Conservation (phyloP, 148 eudicot species). For the Spergularia bocconei region DNA sequence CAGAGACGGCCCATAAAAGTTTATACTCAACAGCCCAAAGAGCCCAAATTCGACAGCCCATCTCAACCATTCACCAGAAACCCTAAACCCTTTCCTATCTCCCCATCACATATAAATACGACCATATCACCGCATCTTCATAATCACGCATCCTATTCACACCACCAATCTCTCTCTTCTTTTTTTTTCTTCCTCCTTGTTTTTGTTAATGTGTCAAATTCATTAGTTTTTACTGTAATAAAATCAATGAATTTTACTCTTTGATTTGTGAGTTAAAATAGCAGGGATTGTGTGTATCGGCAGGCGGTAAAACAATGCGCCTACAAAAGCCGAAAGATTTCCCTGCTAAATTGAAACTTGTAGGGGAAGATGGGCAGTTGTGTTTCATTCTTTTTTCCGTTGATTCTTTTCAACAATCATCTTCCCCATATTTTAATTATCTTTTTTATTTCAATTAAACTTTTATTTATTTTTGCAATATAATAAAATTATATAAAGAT, state of each 20-base stretch:
- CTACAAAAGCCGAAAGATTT: slow-evolving; percentile 3
- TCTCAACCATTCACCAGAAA: no score
- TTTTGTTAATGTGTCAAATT: no score
- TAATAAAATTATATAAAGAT: neutral
- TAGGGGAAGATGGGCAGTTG: slow-evolving; percentile 30
- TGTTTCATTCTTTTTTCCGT: slow-evolving; percentile 27
- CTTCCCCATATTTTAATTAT: slow-evolving; percentile 23
- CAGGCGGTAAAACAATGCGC: neutral
- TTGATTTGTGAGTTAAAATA: neutral
- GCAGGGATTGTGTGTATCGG: slow-evolving; percentile 19
- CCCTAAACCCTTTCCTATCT: no score
- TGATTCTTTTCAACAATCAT: slow-evolving; percentile 41
- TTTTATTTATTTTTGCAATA: neutral
- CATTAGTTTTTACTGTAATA: no score
- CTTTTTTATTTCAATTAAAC: neutral
- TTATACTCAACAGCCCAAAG: no score
- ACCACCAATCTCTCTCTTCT: no score
- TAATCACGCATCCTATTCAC: no score
- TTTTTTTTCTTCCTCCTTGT: no score
- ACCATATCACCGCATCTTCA: no score
- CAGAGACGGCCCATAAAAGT: neutral
- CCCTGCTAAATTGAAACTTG: neutral
- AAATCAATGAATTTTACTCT: no score
- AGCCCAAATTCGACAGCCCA: no score
- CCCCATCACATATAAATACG: no score